Percentiles rank a stretch among this genome's conserved stretches.
Evolutionary conservation across 1,139 yeast species (phyloP).

Genomic region (Hemisphaericaspora subhashii): DNA sequence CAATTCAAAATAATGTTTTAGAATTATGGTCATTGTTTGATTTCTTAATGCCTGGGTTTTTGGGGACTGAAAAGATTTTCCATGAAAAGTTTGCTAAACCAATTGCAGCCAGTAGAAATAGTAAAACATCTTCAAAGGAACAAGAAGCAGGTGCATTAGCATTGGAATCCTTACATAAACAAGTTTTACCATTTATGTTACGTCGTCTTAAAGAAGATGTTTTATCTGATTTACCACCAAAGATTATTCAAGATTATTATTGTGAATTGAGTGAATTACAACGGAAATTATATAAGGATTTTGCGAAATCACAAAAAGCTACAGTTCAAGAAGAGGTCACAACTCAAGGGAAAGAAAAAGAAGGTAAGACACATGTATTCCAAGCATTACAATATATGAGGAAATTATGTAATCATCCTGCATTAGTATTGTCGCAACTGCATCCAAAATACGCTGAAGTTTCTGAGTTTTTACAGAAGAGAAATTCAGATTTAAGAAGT

Average conservation of each 20-base stretch:
- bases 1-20: constrained; percentile 94
- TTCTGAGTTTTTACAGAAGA: constrained; percentile 54
- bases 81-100: constrained; percentile 97
- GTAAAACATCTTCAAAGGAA: constrained; percentile 88
- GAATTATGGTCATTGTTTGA: constrained; percentile 98
- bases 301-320: constrained; percentile 82
- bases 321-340: constrained; percentile 67
- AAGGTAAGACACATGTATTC: constrained; percentile 87
- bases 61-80: constrained; percentile 92
- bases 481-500: constrained; percentile 62
- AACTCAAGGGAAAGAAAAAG: constrained; percentile 37
- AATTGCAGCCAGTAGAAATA: constrained; percentile 89
- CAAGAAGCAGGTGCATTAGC: constrained; percentile 98
- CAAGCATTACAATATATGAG: constrained; percentile 98
- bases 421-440: constrained; percentile 78
- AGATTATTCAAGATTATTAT: constrained; percentile 96
- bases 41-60: constrained; percentile 96
- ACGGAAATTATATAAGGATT: constrained; percentile 81
- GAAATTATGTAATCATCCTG: constrained; percentile 94
- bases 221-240: constrained; percentile 93
- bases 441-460: constrained; percentile 84
- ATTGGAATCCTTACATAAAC: constrained; percentile 92
- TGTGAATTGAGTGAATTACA: constrained; percentile 94
- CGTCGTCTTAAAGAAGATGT: constrained; percentile 97
- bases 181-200: constrained; percentile 92